Evolutionary conservation across 176 grass and related monocot species (phyloP).

Genomic region (Oryza longistaminata): DNA sequence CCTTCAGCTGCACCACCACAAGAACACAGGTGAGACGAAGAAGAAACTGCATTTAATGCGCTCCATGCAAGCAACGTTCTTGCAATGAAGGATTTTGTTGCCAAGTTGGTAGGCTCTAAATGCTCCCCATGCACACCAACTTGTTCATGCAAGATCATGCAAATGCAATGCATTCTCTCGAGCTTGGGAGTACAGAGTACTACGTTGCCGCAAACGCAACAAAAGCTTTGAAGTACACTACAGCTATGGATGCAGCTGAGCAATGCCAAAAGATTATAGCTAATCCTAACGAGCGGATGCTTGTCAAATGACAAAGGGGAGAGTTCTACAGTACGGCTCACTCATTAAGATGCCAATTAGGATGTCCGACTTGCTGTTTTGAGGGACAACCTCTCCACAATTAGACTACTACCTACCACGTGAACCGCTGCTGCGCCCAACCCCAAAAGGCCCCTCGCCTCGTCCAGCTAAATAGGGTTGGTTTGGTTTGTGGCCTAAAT

Average conservation of each 20-base stretch:
- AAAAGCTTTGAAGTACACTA: neutral
- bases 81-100: constrained; percentile 29
- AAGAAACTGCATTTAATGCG: constrained; percentile 44
- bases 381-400: constrained; percentile 8
- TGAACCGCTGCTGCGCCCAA: no score
- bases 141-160: neutral
- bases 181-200: neutral
- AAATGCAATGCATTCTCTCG: neutral
- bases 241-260: neutral
- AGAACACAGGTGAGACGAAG: no score
- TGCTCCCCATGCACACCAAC: constrained; percentile 51
- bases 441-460: no score
- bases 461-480: no score
- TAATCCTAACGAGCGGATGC: neutral
- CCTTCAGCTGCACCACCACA: constrained; percentile 58
- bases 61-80: constrained; percentile 45
- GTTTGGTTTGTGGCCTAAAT: no score
- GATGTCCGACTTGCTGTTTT: constrained; percentile 19
- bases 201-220: neutral
- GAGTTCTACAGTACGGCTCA: neutral
- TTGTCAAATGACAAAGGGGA: neutral
- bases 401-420: neutral
- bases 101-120: constrained; percentile 37
- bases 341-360: constrained; percentile 26
- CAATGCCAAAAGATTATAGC: neutral